Percentiles rank a stretch among this genome's conserved stretches.
Evolutionary conservation across 2,329 filamentous ascomycete genomes (phyloP).

Genomic region (Diaporthe amygdali): DNA sequence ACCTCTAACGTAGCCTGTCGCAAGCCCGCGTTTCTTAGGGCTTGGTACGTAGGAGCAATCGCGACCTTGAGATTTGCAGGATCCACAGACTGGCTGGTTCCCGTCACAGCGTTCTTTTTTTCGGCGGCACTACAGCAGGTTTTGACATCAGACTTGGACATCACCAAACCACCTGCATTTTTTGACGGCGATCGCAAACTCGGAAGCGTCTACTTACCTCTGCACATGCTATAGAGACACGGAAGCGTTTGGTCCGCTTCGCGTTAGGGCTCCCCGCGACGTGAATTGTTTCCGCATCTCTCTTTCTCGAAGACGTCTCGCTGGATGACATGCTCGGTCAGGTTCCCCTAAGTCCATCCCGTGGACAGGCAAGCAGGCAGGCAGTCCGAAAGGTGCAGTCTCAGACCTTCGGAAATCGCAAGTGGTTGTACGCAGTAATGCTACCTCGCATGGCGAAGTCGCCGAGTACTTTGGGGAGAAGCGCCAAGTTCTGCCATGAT

Average conservation of each 20-base stretch:
- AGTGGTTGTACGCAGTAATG: background rate
- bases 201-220: background rate
- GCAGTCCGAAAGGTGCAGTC: background rate
- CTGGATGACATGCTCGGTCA: background rate
- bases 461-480: background rate
- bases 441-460: background rate
- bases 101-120: background rate
- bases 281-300: background rate
- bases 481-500: background rate
- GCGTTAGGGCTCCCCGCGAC: background rate
- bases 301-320: background rate
- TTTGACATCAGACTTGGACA: background rate
- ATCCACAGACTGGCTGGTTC: background rate
- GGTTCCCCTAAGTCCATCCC: background rate
- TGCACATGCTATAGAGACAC: background rate
- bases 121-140: slow-evolving; percentile 24
- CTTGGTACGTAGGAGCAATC: background rate
- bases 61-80: background rate
- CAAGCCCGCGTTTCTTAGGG: background rate
- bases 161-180: background rate
- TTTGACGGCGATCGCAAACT: background rate
- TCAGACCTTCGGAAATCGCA: background rate
- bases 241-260: background rate
- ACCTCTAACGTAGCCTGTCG: background rate
- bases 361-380: background rate